Evolutionary conservation across 352 stramenopile genomes (phyloP), one percentile per base, ranked within the genome.

Genomic region (Phytophthora cryptogea): DNA sequence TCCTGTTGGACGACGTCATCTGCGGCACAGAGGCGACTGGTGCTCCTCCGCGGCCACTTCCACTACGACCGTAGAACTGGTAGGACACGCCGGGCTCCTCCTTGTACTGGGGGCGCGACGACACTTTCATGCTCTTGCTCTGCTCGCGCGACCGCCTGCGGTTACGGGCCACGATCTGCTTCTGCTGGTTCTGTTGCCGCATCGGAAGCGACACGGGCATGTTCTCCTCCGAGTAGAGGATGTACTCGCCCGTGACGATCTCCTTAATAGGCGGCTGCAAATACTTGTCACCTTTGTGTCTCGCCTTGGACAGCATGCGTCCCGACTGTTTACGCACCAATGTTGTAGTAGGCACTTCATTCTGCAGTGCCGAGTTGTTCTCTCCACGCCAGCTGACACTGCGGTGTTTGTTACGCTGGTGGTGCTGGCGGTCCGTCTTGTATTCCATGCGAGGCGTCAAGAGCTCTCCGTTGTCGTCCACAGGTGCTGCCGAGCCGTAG

Each of bases 321-420:
- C 78, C 70, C 30, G 77, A 85, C 28, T 79, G 66, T 51, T 86
- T 89, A 53, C 66, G 70, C n/a, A 89, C 73, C 14, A 90, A 57
- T 8, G 74, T 61, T 5, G 49, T 75, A n/a, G 47, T 35, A 9
- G 48, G n/a, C 0, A 23, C 57, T 23, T 70, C 58, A 7, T 23
- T 43, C 16, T 28, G 37, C 0, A 43, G 16, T 5, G 37, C 16
- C 4, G 51, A 39, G 46, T 30, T 54, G n/a, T 54, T 36, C 17
- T 48, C 39, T 13, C 26, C 50, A 11, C 30, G 41, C 13, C 23
- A 36, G 28, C 63, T 59, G 27, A 41, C 5, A 8, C 31, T 70
- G 37, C 42, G 56, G 27, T 54, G 65, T 42, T 50, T 61, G n/a
- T n/a, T 50, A 33, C 36, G 20, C 20, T 23, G 20, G 20, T 23